Base-by-base conservation (phyloP, 352 stramenopile genomes). In the Phytophthora multivora region DNA sequence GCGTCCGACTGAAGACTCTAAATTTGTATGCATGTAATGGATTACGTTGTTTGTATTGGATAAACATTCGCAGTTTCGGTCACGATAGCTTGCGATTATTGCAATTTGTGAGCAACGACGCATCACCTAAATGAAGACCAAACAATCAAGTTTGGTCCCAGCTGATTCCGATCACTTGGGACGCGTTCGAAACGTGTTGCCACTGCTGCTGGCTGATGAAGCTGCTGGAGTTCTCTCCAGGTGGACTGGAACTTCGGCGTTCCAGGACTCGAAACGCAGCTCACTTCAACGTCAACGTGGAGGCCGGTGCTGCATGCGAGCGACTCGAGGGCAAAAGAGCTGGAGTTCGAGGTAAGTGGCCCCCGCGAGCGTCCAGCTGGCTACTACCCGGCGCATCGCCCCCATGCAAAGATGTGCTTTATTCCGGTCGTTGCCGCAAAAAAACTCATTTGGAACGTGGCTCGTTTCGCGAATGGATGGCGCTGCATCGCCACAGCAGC, bases 41-140 rank as follows among this genome's bases (percentile, higher is more conserved):
- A 15, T 9, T 40, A 40, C 13, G 13, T 40, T 40, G 35, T 11
- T 15, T 11, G 6, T 19, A 39, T 18, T 0, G 4, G 4, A 40
- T 5, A 19, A 18, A 18, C n/a, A n/a, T 19, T 16, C 50, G 4
- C 3, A 1, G 15, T 3, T 2, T 30, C 36, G 36, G 50, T 48
- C 3, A 31, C 33, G 21, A 2, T 28, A 54, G 41, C 36, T 9
- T 48, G 5, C 43, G 54, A 63, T 55, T 63, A 61, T 15, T 48
- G 31, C 42, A 61, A 61, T 61, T 48, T 30, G 26, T 62, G 59
- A 67, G 59, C 43, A 67, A 62, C 59, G 19, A 48, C 31, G 9
- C 57, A 66, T 66, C 57, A 21, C 47, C 56, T 12, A 49, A 49
- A 38, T 28, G 56, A n/a, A 21, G 39, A 13, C 15, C 49, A 18